Base-by-base conservation (phyloP, 768 basidiomycete genomes). In the Amanita thiersii region DNA sequence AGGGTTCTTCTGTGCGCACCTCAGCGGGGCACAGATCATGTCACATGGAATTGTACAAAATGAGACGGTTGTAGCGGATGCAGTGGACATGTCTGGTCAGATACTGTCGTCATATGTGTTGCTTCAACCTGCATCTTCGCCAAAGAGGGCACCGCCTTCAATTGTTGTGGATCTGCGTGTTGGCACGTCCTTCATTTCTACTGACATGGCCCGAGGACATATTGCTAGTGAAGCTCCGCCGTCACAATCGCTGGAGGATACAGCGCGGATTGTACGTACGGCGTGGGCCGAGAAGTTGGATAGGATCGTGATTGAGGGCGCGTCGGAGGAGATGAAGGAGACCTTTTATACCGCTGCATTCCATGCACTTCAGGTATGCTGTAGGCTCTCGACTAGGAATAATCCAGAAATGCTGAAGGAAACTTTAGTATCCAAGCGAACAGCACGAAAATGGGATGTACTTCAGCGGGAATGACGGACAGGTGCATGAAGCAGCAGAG, bases 351-450 rank as follows among this genome's bases (percentile, higher is more conserved):
- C 84, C 0, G 75, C 68, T 0, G 65, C 83, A 5, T 80, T 73
- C 39, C 81, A 79, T 56, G 68, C 78, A 0, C 59, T 82, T 3
- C 78, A 79, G 61, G 77, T 76, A 29, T 7, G 48, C n/a, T n/a
- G n/a, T n/a, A n/a, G n/a, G n/a, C n/a, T n/a, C n/a, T n/a, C n/a
- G n/a, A n/a, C n/a, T n/a, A n/a, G n/a, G n/a, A n/a, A n/a, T n/a
- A 9, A 3, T 5, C 24, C 7, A 1, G 12, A 3, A 14, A 9
- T 11, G 17, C 25, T 10, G 32, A 4, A 26, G 1, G 20, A n/a
- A n/a, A n/a, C n/a, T 14, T 25, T 25, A 88, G 76, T 88, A 86
- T 48, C 87, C 87, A 0, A 82, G 79, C 50, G 85, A 88, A 52
- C 75, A 83, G 45, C 64, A 70, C 47, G 86, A 89, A 55, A 62